Conservation (phyloP, 2,329 filamentous ascomycete species). For the Pseudogymnoascus verrucosus region DNA sequence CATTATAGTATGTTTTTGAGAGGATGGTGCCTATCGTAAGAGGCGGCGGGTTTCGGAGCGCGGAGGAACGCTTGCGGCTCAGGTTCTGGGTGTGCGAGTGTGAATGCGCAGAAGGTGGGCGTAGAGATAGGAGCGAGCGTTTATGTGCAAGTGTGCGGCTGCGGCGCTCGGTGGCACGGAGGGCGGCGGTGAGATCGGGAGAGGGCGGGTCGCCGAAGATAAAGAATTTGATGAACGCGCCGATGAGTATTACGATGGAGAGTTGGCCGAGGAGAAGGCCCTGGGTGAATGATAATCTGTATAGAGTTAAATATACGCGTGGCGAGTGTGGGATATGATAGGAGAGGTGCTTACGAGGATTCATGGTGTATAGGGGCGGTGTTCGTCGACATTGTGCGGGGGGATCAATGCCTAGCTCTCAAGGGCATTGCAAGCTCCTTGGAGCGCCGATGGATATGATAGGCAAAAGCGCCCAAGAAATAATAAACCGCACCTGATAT, state of each 20-base stretch:
- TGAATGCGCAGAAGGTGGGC: conserved; percentile 30
- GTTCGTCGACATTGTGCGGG: conserved; percentile 6
- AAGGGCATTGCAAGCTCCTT: neutral
- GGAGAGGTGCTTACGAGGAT: conserved; percentile 32
- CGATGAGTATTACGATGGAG: conserved; percentile 82
- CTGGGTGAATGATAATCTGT: conserved; percentile 81
- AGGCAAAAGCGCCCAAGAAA: no score
- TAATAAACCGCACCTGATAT: neutral
- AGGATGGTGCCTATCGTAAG: conserved; percentile 91
- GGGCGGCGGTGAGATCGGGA: conserved; percentile 68
- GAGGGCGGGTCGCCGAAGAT: conserved; percentile 93
- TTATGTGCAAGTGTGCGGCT: conserved; percentile 69
- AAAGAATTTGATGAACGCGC: conserved; percentile 98
- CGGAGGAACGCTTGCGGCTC: conserved; percentile 61
- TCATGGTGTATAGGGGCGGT: conserved; percentile 17
- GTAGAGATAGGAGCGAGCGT: conserved; percentile 60
- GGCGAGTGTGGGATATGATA: neutral
- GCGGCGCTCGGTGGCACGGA: conserved; percentile 66
- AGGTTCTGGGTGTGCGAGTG: conserved; percentile 22
- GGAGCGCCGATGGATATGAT: neutral
- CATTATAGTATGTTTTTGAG: conserved; percentile 95
- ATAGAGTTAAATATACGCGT: conserved; percentile 8
- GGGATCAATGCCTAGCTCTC: neutral
- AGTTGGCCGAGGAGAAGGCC: conserved; percentile 90
- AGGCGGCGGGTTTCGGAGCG: conserved; percentile 63